Base-by-base conservation (phyloP, 2,329 filamentous ascomycete species). In the Parastagonospora nodorum region DNA sequence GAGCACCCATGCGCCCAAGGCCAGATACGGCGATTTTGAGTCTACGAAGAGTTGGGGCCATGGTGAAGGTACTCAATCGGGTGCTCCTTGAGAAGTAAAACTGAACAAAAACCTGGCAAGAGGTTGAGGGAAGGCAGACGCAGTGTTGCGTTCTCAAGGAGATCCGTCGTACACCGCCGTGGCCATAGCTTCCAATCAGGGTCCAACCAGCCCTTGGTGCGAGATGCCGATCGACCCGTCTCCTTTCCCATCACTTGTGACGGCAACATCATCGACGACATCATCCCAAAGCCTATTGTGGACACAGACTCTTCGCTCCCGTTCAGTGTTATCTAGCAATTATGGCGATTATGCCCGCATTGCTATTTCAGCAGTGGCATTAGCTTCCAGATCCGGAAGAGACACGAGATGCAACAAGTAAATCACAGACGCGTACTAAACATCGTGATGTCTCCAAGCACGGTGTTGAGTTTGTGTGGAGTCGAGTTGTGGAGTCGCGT, bases 1-100 rank as follows among this genome's bases (percentile, higher is more conserved):
- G 74, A 50, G 76, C 74, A 39, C 78, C 78, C 78, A 80, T 80
- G 59, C 77, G 77, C 57, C 78, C 78, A 16, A 80, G 75, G 57
- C 78, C 78, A 42, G 74, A 75, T 50, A 77, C 71, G 53, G 74
- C 77, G 43, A 80, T 65, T 53, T 75, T 67, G 48, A 79, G 75
- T 63, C 75, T 75, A 51, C 72, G 74, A 29, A 68, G 47, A 9
- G 62, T 61, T 19, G 67, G 60, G 36, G 60, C 46, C 71, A 74
- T 75, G 60, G 51, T 59, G 51, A n/a, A 44, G 33, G 27, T 24
- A 24, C 11, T 28, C 45, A 43, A 46, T 44, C 45, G 43, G 19
- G 38, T n/a, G 19, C 19, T 24, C 19, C 19, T 31, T 9, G 43
- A 33, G 30, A 27, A 38, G 42, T 16, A 42, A 42, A 53, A 16